phyloP scores from a whole-genome alignment of 176 grass and related monocot genomes.

The Hyparrhenia diplandra region DNA sequence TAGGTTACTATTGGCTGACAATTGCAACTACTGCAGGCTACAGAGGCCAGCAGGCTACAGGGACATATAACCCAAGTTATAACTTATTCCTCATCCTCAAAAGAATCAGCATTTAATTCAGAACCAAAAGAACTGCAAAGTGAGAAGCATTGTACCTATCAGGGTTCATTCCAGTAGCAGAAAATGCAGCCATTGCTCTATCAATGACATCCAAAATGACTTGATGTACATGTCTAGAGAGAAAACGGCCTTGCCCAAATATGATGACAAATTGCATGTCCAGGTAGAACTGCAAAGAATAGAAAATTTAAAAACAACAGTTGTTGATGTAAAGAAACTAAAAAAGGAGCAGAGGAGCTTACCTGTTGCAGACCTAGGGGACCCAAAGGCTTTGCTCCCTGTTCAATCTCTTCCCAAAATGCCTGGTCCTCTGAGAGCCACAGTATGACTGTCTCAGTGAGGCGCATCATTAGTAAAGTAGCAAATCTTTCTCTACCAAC shows the following conservation, averaged over 20 bases:
- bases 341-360: conserved; percentile 11
- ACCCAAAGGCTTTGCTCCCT: conserved; percentile 55
- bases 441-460: conserved; percentile 81
- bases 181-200: conserved; percentile 91
- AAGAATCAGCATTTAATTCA: background rate
- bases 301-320: conserved; percentile 12
- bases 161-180: conserved; percentile 83
- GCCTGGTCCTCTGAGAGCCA: conserved; percentile 82
- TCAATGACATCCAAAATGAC: conserved; percentile 83
- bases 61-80: background rate
- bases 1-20: background rate
- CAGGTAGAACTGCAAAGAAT: conserved; percentile 74
- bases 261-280: conserved; percentile 97
- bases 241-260: conserved; percentile 85
- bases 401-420: conserved; percentile 92
- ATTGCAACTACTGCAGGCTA: too few relatives aligned
- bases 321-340: background rate
- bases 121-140: conserved; percentile 6
- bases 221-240: conserved; percentile 94
- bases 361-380: conserved; percentile 78
- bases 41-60: too few relatives aligned
- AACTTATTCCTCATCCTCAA: too few relatives aligned
- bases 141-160: conserved; percentile 53
- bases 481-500: conserved; percentile 49
- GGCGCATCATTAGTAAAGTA: conserved; percentile 38